phyloP scores from a whole-genome alignment of 495 filamentous ascomycete genomes.

The Amniculicola lignicola region DNA sequence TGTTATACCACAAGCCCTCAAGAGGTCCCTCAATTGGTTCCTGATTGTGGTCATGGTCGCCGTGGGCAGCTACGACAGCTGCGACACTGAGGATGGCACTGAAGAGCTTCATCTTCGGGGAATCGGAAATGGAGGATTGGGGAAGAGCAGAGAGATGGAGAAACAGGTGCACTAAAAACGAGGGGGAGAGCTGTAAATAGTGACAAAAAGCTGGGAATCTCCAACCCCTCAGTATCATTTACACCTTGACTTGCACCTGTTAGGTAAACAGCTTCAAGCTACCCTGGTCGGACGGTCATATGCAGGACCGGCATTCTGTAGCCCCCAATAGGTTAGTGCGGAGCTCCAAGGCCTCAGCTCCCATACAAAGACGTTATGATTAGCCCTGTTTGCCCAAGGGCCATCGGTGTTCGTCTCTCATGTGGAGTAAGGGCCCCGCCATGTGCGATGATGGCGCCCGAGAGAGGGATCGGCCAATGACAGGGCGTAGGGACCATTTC shows the following conservation, averaged over 20 bases:
- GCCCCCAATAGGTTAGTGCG: neutral
- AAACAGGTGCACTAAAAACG: slow-evolving; percentile 1
- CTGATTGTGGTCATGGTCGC: slow-evolving; percentile 49
- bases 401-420: too few species aligned
- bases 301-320: neutral
- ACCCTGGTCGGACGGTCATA: slow-evolving; percentile 10
- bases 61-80: slow-evolving; percentile 50
- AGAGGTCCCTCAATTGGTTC: slow-evolving; percentile 56
- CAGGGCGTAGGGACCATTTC: slow-evolving; percentile 16
- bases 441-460: slow-evolving; percentile 11
- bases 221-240: slow-evolving; percentile 22
- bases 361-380: slow-evolving; percentile 1
- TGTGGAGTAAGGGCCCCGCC: slow-evolving; percentile 17
- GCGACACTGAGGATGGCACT: slow-evolving; percentile 36
- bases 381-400: too few species aligned
- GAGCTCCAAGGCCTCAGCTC: neutral
- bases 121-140: neutral
- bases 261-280: slow-evolving; percentile 35
- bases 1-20: slow-evolving; percentile 61
- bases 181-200: slow-evolving; percentile 23
- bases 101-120: slow-evolving; percentile 33
- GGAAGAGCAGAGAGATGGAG: slow-evolving; percentile 12
- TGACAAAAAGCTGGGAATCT: neutral
- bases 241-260: slow-evolving; percentile 22
- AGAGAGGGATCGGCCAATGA: slow-evolving; percentile 17